Base-by-base conservation (phyloP, 768 basidiomycete species). In the Leccinum longicurvipes region DNA sequence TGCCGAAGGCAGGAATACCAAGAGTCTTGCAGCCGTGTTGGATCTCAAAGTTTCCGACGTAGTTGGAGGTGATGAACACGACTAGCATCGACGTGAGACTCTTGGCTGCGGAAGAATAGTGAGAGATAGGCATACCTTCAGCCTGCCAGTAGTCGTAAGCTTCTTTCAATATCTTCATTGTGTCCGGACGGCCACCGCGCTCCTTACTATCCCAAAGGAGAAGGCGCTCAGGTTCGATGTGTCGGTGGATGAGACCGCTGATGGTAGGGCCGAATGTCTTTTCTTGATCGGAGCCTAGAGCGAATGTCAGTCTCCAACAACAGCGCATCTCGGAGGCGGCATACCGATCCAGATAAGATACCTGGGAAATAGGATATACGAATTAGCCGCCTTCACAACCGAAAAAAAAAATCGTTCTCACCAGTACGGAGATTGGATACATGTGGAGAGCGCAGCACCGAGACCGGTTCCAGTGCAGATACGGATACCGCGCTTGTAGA, bases 51-150 rank as follows among this genome's bases (percentile, higher is more conserved):
- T 91, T 91, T 27, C 89, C 89, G 39, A 83, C 78, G 62, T 80
- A 86, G 73, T 91, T 91, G n/a, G 88, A 90, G 8, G 89, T 91
- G 69, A 91, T 87, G 71, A 91, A 89, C 25, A 91, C 84, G 45
- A 91, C 84, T 84, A 31, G 28, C 19, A 24, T 49, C 11, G 39
- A 57, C 3, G 7, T 52, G 21, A 58, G 44, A 14, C 21, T 11
- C 25, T 41, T 8, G 15, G 46, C 34, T n/a, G 14, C 8, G 7
- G 21, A 29, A 21, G 53, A 19, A 47, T 42, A 46, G 34, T 15
- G 46, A 49, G 28, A 41, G 6, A 17, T 10, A 14, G 50, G 23
- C 60, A 54, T 62, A 81, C 83, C 85, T 74, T 91, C 89, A 2
- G 89, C 89, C 41, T 82, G 76, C 85, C 86, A 91, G 44, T 77